Conservation (phyloP, 495 filamentous ascomycete genomes). For the Chaetomidium leptoderma region DNA sequence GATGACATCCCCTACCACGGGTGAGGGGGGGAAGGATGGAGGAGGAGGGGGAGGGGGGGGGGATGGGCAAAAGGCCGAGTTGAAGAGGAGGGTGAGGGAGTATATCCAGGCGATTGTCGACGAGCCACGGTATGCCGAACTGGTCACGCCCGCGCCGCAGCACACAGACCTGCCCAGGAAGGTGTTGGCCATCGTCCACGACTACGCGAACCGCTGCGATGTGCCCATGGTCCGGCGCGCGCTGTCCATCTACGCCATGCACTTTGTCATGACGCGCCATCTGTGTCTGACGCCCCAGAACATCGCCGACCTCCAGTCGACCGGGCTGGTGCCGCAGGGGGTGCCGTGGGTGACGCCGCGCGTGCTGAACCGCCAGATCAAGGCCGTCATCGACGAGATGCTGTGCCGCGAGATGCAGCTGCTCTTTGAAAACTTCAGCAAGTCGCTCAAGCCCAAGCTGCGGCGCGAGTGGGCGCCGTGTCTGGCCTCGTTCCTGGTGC, state of each 20-base stretch:
- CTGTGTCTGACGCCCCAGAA: conserved; percentile 44
- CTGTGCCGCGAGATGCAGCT: conserved; percentile 41
- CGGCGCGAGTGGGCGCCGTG: conserved; percentile 50
- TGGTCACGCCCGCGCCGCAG: conserved; percentile 42
- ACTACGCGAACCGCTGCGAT: conserved; percentile 36
- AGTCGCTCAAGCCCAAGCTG: conserved; percentile 46
- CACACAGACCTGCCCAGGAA: conserved; percentile 40
- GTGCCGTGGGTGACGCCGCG: conserved; percentile 43
- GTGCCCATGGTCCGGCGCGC: conserved; percentile 42
- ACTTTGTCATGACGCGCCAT: conserved; percentile 49
- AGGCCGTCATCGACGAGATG: conserved; percentile 48
- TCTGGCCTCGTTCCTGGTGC: conserved; percentile 47
- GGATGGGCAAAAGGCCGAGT: conserved; percentile 34
- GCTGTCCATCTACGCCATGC: conserved; percentile 48
- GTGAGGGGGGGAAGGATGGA: background rate
- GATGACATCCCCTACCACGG: conserved; percentile 10
- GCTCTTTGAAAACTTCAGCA: conserved; percentile 45
- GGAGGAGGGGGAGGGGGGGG: background rate
- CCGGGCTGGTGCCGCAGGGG: conserved; percentile 32
- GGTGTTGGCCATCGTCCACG: conserved; percentile 41
- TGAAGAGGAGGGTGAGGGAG: conserved; percentile 37
- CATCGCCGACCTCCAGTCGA: conserved; percentile 33
- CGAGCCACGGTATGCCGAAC: conserved; percentile 40
- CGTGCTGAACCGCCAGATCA: conserved; percentile 51
- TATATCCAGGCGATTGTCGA: conserved; percentile 43